Evolutionary conservation across 306 rosid genomes (phyloP).

Genomic region (Ziziphus jujuba): DNA sequence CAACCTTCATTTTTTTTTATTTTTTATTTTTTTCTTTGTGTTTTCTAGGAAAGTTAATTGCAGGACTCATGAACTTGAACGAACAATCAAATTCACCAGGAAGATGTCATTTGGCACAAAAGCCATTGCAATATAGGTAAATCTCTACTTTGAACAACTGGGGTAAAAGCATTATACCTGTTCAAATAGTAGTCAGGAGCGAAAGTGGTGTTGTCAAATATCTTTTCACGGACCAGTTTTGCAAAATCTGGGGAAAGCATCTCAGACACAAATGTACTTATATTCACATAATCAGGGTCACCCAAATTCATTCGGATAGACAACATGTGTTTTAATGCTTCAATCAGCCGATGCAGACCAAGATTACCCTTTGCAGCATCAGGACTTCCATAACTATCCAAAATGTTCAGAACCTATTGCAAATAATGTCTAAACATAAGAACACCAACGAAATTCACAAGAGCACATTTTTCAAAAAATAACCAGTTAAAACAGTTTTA

Average conservation of each 20-base stretch:
- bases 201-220: conserved; percentile 81
- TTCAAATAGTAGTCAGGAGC: conserved; percentile 75
- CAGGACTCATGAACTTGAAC: not conserved
- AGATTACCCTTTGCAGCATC: conserved; percentile 67
- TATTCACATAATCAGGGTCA: conserved; percentile 70
- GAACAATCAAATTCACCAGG: not conserved
- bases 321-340: conserved; percentile 81
- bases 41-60: not conserved
- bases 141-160: conserved; percentile 22
- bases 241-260: conserved; percentile 88
- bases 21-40: too few relatives aligned
- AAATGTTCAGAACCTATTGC: conserved; percentile 68
- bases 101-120: not conserved
- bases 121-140: not conserved
- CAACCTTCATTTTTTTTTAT: not conserved
- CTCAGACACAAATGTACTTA: conserved; percentile 29
- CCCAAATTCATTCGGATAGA: conserved; percentile 89
- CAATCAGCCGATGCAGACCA: conserved; percentile 78
- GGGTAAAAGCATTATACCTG: conserved; percentile 45
- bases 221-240: conserved; percentile 47
- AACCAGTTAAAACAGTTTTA: too few relatives aligned
- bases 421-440: conserved; percentile 2
- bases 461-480: too few relatives aligned
- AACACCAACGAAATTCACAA: too few relatives aligned
- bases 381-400: conserved; percentile 56